Evolutionary conservation across 495 filamentous ascomycete genomes (phyloP).

Genomic region (Hypomontagnella submonticulosa): DNA sequence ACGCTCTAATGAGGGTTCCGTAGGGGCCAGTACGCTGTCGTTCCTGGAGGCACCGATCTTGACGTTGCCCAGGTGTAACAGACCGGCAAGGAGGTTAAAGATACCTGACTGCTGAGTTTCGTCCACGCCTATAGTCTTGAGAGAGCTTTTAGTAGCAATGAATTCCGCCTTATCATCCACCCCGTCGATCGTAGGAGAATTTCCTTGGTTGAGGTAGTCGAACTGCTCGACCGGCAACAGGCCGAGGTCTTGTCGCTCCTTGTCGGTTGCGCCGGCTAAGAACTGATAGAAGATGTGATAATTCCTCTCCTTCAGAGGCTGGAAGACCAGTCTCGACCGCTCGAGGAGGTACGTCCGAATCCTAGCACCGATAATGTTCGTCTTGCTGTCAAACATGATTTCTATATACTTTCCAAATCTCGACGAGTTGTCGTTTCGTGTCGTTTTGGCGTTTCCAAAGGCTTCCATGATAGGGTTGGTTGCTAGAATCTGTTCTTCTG

Average conservation of each 20-base stretch:
- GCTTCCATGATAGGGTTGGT: slow-evolving; percentile 99
- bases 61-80: slow-evolving; percentile 95
- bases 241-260: slow-evolving; percentile 79
- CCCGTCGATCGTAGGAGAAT: slow-evolving; percentile 88
- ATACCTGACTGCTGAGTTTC: slow-evolving; percentile 80
- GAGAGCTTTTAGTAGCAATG: slow-evolving; percentile 82
- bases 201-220: slow-evolving; percentile 95
- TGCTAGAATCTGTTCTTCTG: slow-evolving; percentile 96
- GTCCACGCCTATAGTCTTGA: slow-evolving; percentile 88
- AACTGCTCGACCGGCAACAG: slow-evolving; percentile 88
- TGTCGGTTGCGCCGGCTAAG: slow-evolving; percentile 90
- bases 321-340: slow-evolving; percentile 96
- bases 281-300: slow-evolving; percentile 99
- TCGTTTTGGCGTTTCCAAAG: slow-evolving; percentile 99
- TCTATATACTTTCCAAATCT: slow-evolving; percentile 99
- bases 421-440: slow-evolving; percentile 98
- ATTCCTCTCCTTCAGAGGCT: slow-evolving; percentile 96
- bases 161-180: slow-evolving; percentile 98
- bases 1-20: slow-evolving; percentile 81
- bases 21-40: slow-evolving; percentile 82
- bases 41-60: slow-evolving; percentile 91
- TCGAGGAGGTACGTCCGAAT: slow-evolving; percentile 96
- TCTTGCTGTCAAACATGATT: slow-evolving; percentile 96
- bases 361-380: slow-evolving; percentile 97
- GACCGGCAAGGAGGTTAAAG: slow-evolving; percentile 89